A percentile compares a stretch with the other conserved stretches of the same genome.
phyloP scores from a whole-genome alignment of 345 rosid genomes.

The Carallia brachiata region DNA sequence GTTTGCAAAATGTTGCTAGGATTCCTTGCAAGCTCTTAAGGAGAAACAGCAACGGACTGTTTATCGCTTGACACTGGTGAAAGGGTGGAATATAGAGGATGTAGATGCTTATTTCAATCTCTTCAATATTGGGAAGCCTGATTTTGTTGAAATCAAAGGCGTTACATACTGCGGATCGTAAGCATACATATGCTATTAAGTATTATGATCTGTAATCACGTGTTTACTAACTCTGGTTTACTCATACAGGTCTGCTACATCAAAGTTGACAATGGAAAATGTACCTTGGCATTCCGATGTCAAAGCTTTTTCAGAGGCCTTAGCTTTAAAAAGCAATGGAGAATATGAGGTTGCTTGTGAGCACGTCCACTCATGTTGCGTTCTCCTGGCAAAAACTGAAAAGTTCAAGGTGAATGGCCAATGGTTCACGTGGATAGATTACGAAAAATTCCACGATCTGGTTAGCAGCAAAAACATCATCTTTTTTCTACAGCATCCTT shows the following conservation, averaged over 20 bases:
- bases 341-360: constrained; percentile 97
- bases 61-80: constrained; percentile 87
- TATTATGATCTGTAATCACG: not conserved
- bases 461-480: constrained; percentile 32
- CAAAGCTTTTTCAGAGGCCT: constrained; percentile 84
- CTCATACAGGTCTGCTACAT: constrained; percentile 69
- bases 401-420: constrained; percentile 83
- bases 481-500: not conserved
- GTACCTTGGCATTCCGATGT: constrained; percentile 98
- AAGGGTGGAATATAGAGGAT: constrained; percentile 96
- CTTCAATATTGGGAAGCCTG: constrained; percentile 85
- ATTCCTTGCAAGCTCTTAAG: constrained; percentile 71
- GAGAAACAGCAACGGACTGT: constrained; percentile 92
- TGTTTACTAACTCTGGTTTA: not conserved
- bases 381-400: constrained; percentile 80
- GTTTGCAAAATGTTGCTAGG: constrained; percentile 36
- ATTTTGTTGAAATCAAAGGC: constrained; percentile 96
- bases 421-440: constrained; percentile 98
- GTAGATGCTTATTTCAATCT: constrained; percentile 80
- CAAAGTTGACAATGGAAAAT: constrained; percentile 96
- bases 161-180: constrained; percentile 95
- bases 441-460: constrained; percentile 93
- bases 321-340: constrained; percentile 67
- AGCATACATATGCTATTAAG: constrained; percentile 23
- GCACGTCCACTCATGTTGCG: constrained; percentile 91